phyloP scores from a whole-genome alignment of 192 early-diverging fungal genomes.

The Cladochytrium replicatum region DNA sequence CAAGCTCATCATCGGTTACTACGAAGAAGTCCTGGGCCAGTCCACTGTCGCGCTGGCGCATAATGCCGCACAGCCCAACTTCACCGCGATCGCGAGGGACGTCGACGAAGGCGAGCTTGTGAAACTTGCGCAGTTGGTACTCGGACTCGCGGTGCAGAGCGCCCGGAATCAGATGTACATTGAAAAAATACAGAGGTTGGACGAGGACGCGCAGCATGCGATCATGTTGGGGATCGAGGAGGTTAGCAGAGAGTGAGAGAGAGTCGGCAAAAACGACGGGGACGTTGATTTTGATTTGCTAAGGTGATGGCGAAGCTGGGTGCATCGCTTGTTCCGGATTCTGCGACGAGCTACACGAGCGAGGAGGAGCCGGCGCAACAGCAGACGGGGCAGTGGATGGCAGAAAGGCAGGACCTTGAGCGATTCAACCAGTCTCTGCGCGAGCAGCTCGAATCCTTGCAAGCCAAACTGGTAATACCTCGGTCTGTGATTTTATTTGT shows the following conservation, averaged over 20 bases:
- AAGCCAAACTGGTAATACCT: slow-evolving; percentile 17
- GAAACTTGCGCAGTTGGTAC: slow-evolving; percentile 70
- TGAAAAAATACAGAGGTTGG: slow-evolving; percentile 68
- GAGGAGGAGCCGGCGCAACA: slow-evolving; percentile 2
- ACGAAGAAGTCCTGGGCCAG: slow-evolving; percentile 77
- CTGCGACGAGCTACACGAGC: no score
- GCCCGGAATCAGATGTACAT: slow-evolving; percentile 77
- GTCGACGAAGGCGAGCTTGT: slow-evolving; percentile 58
- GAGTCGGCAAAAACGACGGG: not conserved
- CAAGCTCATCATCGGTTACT: slow-evolving; percentile 72
- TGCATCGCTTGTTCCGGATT: no score
- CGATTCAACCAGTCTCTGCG: slow-evolving; percentile 10
- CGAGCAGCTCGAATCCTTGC: slow-evolving; percentile 14
- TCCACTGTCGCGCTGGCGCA: slow-evolving; percentile 43
- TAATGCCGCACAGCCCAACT: slow-evolving; percentile 63
- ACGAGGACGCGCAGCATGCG: slow-evolving; percentile 60
- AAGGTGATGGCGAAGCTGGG: slow-evolving; percentile 2
- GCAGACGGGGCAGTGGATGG: slow-evolving; percentile 36
- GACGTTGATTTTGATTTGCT: slow-evolving; percentile 4
- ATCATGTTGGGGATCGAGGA: slow-evolving; percentile 88
- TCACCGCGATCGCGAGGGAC: slow-evolving; percentile 78
- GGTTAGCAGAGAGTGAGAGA: slow-evolving; percentile 28
- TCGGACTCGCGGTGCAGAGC: slow-evolving; percentile 81
- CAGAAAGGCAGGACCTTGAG: slow-evolving; percentile 16
- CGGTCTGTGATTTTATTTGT: not conserved